Evolutionary conservation across 169 alveolate species (phyloP).

Genomic region (Plasmodium vivax): DNA sequence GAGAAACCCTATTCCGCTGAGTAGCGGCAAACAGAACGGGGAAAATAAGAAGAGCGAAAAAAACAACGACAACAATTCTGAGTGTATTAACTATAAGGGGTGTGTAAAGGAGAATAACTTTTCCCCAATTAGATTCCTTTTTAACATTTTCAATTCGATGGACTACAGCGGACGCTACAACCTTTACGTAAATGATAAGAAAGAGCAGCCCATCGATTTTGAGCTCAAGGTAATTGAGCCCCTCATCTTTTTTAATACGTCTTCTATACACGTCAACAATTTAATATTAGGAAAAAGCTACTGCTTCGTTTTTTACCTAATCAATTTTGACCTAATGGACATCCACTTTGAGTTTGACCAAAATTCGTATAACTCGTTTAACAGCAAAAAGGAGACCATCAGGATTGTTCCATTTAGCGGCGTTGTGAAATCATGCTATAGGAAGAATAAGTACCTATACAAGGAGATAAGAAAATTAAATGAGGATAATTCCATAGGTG

Average conservation of each 20-base stretch:
- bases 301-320: conserved; percentile 64
- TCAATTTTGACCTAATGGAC: conserved; percentile 62
- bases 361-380: conserved; percentile 49
- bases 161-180: conserved; percentile 27
- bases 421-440: conserved; percentile 56
- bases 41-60: neutral
- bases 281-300: conserved; percentile 63
- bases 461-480: conserved; percentile 20
- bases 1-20: neutral
- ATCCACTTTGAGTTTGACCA: conserved; percentile 68
- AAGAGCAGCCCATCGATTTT: conserved; percentile 8
- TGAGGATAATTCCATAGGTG: neutral
- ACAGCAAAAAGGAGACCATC: conserved; percentile 58
- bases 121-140: conserved; percentile 17
- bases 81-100: conserved; percentile 53
- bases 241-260: conserved; percentile 49
- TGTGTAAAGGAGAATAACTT: conserved; percentile 15
- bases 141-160: conserved; percentile 18
- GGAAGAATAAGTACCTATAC: conserved; percentile 24
- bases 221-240: conserved; percentile 42
- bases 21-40: neutral
- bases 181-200: conserved; percentile 22
- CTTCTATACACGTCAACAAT: conserved; percentile 59
- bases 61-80: conserved; percentile 11
- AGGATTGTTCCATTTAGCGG: conserved; percentile 58